phyloP scores from a whole-genome alignment of 805 yeast genomes.

The Kluyveromyces nonfermentans region DNA sequence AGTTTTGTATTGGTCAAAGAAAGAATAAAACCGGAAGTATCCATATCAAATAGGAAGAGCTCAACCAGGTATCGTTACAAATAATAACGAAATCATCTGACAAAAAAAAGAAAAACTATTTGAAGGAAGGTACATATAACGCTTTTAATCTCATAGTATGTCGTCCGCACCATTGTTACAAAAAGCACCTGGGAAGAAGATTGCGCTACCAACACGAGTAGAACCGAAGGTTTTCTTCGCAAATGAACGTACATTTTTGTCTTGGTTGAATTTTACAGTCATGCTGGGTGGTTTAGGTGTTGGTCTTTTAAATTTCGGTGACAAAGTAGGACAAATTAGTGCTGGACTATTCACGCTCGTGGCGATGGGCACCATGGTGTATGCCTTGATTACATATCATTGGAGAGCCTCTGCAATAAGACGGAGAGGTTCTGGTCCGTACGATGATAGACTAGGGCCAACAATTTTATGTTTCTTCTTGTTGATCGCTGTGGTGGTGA shows the following conservation, averaged over 20 bases:
- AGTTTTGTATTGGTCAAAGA: no score
- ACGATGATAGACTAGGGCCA: conserved; percentile 97
- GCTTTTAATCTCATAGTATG: conserved; percentile 29
- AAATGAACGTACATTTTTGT: conserved; percentile 94
- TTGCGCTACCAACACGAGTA: conserved; percentile 94
- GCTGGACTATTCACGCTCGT: conserved; percentile 92
- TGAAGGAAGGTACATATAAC: neutral
- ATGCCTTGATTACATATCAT: conserved; percentile 91
- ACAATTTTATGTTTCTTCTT: conserved; percentile 93
- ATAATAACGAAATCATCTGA: neutral
- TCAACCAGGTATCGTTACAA: no score
- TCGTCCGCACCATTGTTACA: conserved; percentile 61
- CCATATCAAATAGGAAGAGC: no score
- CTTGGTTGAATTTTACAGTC: conserved; percentile 99
- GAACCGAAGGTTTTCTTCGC: conserved; percentile 99
- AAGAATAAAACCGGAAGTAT: no score
- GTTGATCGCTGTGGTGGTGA: conserved; percentile 85
- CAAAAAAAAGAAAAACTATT: neutral
- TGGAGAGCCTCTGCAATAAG: conserved; percentile 99
- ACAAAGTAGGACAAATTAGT: conserved; percentile 79
- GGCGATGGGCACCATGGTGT: conserved; percentile 96
- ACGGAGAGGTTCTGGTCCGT: conserved; percentile 97
- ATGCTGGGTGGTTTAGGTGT: conserved; percentile 94
- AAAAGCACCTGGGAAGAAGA: conserved; percentile 76
- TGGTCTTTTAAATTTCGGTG: conserved; percentile 94